Evolutionary conservation across 768 basidiomycete species (phyloP).

Genomic region (Tylopilus felleus): DNA sequence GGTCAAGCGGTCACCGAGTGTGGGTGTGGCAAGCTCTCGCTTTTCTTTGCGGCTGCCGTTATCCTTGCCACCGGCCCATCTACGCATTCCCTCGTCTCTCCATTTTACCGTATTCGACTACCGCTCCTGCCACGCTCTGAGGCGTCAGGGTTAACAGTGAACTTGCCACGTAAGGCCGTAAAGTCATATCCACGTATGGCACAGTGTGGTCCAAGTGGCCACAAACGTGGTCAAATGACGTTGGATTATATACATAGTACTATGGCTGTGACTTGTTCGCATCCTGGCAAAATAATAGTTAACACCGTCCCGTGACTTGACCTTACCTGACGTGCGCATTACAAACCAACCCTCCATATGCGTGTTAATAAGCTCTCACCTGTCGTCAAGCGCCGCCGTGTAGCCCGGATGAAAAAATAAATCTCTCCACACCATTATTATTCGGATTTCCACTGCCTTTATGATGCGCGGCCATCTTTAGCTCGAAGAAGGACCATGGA

Average conservation of each 20-base stretch:
- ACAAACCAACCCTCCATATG: conserved; percentile 2
- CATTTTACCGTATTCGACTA: conserved; percentile 13
- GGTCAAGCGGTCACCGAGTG: conserved; percentile 2
- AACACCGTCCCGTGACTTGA: not conserved
- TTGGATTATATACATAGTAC: not conserved
- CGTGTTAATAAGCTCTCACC: conserved; percentile 10
- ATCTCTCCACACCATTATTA: not conserved
- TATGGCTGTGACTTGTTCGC: not conserved
- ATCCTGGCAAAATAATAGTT: not conserved
- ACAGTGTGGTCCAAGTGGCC: conserved; percentile 2
- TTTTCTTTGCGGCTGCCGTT: conserved; percentile 16
- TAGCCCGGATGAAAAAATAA: not conserved
- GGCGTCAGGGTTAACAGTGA: not conserved
- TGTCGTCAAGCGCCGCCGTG: conserved; percentile 1
- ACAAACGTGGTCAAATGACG: conserved; percentile 8
- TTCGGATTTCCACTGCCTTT: not conserved
- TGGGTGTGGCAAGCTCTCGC: conserved; percentile 15
- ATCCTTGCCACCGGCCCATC: conserved; percentile 1
- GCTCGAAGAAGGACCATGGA: not conserved
- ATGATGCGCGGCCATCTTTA: not conserved
- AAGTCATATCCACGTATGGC: conserved; percentile 13
- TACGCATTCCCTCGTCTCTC: conserved; percentile 1
- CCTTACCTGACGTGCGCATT: conserved; percentile 6
- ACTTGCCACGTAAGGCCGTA: conserved; percentile 12
- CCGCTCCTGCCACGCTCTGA: conserved; percentile 5